phyloP scores from a whole-genome alignment of 352 stramenopile species.

The Globisporangium canariense region DNA sequence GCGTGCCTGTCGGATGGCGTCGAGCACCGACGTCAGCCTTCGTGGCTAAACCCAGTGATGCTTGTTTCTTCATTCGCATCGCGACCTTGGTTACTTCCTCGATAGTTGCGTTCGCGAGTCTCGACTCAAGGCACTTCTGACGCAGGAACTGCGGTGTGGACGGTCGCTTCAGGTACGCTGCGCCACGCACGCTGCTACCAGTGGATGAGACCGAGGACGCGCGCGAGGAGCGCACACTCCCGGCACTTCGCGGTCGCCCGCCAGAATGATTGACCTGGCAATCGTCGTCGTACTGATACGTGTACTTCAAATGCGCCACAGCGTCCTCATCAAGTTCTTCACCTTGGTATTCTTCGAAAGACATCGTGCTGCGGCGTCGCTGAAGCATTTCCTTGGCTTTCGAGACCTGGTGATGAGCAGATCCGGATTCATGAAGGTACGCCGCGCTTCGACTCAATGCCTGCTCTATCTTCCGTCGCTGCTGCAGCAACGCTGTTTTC shows the following conservation, averaged over 20 bases:
- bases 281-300: constrained; percentile 4
- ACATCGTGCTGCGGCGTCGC: constrained; percentile 13
- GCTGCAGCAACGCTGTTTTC: constrained; percentile 59
- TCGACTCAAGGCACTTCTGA: constrained; percentile 66
- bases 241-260: constrained; percentile 46
- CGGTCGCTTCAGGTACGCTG: constrained; percentile 55
- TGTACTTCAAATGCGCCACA: neutral
- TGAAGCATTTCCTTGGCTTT: constrained; percentile 7
- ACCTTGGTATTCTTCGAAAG: constrained; percentile 14
- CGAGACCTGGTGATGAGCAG: neutral
- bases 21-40: constrained; percentile 12
- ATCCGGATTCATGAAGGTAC: constrained; percentile 6
- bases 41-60: constrained; percentile 13
- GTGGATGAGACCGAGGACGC: constrained; percentile 21
- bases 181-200: constrained; percentile 33
- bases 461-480: constrained; percentile 51
- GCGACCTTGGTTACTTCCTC: constrained; percentile 7
- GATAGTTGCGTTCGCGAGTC: constrained; percentile 22
- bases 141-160: constrained; percentile 58
- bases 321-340: neutral
- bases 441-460: constrained; percentile 20
- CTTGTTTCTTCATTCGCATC: constrained; percentile 36
- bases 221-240: constrained; percentile 36
- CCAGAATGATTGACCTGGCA: neutral
- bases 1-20: constrained; percentile 3